These are phyloP conservation scores for Lactarius pseudohatsudake DNA, from an alignment of 768 basidiomycete species.

Conservation along the genomic window DNA sequence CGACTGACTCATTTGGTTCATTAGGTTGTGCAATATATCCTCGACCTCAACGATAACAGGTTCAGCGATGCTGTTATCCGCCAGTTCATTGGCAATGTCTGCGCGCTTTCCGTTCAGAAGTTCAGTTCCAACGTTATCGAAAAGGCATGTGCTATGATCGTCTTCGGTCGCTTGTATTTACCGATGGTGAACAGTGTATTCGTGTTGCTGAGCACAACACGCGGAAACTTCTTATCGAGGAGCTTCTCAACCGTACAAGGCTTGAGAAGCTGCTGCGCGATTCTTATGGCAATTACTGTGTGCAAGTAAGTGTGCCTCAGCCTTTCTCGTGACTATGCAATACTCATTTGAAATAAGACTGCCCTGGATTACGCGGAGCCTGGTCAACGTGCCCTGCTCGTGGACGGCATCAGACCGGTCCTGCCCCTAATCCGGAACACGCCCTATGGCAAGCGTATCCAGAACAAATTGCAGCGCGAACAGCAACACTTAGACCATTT, in stretches of 20 bases:
- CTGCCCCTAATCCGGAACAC: conserved; percentile 98
- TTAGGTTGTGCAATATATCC: conserved; percentile 96
- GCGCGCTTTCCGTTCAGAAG: conserved; percentile 96
- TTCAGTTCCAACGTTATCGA: conserved; percentile 99
- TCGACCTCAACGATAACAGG: conserved; percentile 96
- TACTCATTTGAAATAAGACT: conserved; percentile 53
- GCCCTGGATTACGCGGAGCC: conserved; percentile 97
- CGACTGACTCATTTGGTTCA: conserved; percentile 5
- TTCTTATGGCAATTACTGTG: conserved; percentile 95
- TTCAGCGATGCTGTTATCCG: conserved; percentile 98
- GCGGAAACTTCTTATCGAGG: conserved; percentile 92
- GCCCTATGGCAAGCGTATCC: conserved; percentile 98
- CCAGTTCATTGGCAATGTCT: conserved; percentile 97
- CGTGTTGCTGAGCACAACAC: conserved; percentile 96
- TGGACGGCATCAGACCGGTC: conserved; percentile 98
- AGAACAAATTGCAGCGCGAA: conserved; percentile 96
- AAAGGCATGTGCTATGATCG: conserved; percentile 52
- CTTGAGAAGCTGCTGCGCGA: conserved; percentile 95
- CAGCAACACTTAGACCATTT: conserved; percentile 63
- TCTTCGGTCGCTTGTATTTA: neutral
- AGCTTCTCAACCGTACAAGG: conserved; percentile 89
- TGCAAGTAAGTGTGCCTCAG: conserved; percentile 55
- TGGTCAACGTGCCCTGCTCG: conserved; percentile 85
- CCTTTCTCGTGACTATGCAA: conserved; percentile 2
- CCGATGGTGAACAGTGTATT: conserved; percentile 48